A percentile compares a stretch with the other conserved stretches of the same genome.
phyloP scores from a whole-genome alignment of 139 green algal species.

The Chlorella sp. region DNA sequence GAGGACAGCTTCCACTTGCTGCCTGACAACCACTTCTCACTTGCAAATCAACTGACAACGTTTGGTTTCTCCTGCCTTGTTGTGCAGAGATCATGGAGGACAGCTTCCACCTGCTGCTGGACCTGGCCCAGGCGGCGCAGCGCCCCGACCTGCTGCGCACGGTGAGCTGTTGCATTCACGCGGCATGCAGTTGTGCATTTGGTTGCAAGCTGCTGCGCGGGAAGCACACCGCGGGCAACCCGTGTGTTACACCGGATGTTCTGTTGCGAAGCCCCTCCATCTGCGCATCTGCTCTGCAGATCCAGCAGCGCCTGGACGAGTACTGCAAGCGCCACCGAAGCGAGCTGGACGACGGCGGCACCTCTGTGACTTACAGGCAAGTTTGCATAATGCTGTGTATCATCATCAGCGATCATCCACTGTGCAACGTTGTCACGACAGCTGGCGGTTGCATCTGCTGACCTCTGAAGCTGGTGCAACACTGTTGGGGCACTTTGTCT shows the following conservation, averaged over 20 bases:
- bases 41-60: not conserved
- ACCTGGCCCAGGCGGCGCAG: conserved; percentile 2
- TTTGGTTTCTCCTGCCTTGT: too few relatives aligned
- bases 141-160: conserved; percentile 7
- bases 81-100: conserved; percentile 30
- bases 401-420: too few relatives aligned
- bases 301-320: conserved; percentile 8
- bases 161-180: not conserved
- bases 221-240: not conserved
- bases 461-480: too few relatives aligned
- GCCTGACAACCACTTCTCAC: too few relatives aligned
- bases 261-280: not conserved
- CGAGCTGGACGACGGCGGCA: not conserved
- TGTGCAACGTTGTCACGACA: too few relatives aligned
- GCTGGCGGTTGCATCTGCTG: too few relatives aligned
- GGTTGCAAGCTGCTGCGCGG: not conserved
- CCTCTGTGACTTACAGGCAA: not conserved
- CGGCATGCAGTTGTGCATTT: not conserved
- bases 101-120: conserved; percentile 18
- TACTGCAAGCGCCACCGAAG: conserved; percentile 2
- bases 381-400: too few relatives aligned
- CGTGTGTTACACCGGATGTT: not conserved
- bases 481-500: too few relatives aligned
- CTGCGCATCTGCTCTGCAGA: not conserved
- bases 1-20: not conserved